Percentiles rank a stretch among this genome's conserved stretches.
These are phyloP conservation scores for Penicillium cosmopolitanum DNA, from an alignment of 495 filamentous ascomycete species.

Conservation along the genomic window DNA sequence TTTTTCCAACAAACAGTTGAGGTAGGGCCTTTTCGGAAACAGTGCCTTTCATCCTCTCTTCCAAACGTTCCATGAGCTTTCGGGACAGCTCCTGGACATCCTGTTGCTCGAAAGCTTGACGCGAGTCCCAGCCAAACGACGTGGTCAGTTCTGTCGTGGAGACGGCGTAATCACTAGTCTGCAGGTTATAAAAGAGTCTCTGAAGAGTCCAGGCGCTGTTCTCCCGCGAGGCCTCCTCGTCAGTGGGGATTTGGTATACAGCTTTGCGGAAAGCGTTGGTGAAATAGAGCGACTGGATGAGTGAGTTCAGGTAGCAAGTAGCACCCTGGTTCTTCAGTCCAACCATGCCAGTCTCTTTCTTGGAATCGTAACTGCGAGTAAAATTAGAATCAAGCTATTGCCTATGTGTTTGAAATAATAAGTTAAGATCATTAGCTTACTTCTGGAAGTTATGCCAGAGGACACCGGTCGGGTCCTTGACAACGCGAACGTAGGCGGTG, in stretches of 20 bases:
- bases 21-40: slow-evolving; percentile 89
- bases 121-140: slow-evolving; percentile 97
- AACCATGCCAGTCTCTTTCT: slow-evolving; percentile 97
- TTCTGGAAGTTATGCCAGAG: slow-evolving; percentile 98
- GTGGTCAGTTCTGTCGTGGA: slow-evolving; percentile 89
- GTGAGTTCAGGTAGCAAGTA: slow-evolving; percentile 97
- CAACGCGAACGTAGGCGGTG: slow-evolving; percentile 89
- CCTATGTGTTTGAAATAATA: background rate
- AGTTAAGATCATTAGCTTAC: slow-evolving; percentile 44
- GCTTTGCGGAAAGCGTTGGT: slow-evolving; percentile 97
- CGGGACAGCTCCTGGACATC: slow-evolving; percentile 97
- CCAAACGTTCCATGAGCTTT: slow-evolving; percentile 95
- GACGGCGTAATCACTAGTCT: slow-evolving; percentile 79
- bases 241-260: slow-evolving; percentile 93
- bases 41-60: slow-evolving; percentile 97
- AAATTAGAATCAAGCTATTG: slow-evolving; percentile 4
- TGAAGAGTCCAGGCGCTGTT: slow-evolving; percentile 96
- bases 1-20: slow-evolving; percentile 91
- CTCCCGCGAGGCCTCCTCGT: slow-evolving; percentile 73
- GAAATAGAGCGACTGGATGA: slow-evolving; percentile 95
- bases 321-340: slow-evolving; percentile 97
- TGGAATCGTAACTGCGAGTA: slow-evolving; percentile 81
- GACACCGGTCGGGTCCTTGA: slow-evolving; percentile 98
- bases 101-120: slow-evolving; percentile 98
- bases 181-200: slow-evolving; percentile 90